Base-by-base conservation (phyloP, 1,139 yeast species). In the Starmera stellimalicola region DNA sequence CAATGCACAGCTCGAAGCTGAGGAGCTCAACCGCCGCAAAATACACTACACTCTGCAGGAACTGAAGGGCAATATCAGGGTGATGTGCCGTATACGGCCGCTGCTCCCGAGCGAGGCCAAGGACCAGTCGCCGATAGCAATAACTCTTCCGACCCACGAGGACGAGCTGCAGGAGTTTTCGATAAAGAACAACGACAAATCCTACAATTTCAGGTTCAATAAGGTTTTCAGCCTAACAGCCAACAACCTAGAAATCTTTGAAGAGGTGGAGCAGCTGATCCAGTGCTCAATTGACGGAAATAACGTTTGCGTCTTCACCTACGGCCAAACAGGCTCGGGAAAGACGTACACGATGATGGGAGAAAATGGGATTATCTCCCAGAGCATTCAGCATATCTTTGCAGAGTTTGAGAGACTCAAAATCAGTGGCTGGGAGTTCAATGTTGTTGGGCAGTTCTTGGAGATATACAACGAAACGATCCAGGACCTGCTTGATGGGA, bases 251-350 rank as follows among this genome's bases (percentile, higher is more conserved):
- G 77, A 71, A 19, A 72, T 93, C 0, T 91, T 87, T 56, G 80
- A 74, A 27, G 98, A 91, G 48, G 72, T 88, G 2, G 78, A 94
- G 1, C 95, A 88, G 53, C 58, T 88, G 20, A 79, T 91, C 2
- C 96, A 87, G 54, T 81, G 94, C 36, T 83, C 94, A 0, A 57
- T 91, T 20, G 95, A 91, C 59, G 98, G 98, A 0, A 78, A 67
- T 51, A 87, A 87, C 48, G 95, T 85, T 4, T 87, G 96, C 54
- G 87, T 91, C 2, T 87, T 91, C 62, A 95, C 98, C 0, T 91
- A 91, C 56, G 98, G 98, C 0, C 98, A 91, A 58, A 91, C 98
- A 0, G 97, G 98, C 0, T 87, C 96, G 0, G 98, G 98, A 4
- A 91, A 91, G 53, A 88, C 97, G 0, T 79, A 62, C 53, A 91